These are phyloP conservation scores for Candida fluviatilis DNA, from an alignment of 805 yeast genomes.

Conservation along the genomic window DNA sequence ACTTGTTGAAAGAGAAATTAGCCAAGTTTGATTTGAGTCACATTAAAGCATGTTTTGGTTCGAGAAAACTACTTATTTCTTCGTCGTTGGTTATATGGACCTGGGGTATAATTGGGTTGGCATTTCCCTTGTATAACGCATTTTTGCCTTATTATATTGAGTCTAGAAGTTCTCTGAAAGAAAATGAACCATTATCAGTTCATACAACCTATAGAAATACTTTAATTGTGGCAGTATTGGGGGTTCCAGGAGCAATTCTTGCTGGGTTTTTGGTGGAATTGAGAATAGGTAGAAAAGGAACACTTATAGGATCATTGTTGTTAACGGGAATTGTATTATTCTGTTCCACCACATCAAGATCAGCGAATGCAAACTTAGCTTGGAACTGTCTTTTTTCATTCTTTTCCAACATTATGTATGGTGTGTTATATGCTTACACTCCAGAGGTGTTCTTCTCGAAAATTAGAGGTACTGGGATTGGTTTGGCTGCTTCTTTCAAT, in stretches of 20 bases:
- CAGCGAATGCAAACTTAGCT: conserved; percentile 40
- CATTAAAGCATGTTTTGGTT: conserved; percentile 44
- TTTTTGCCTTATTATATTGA: conserved; percentile 51
- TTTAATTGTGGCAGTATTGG: conserved; percentile 27
- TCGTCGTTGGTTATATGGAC: conserved; percentile 38
- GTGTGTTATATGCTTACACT: conserved; percentile 60
- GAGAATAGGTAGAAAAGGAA: conserved; percentile 53
- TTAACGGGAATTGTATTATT: conserved; percentile 55
- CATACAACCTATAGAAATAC: conserved; percentile 29
- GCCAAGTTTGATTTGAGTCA: conserved; percentile 30
- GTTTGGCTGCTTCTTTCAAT: conserved; percentile 52
- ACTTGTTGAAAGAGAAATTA: conserved; percentile 22
- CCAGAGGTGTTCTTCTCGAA: conserved; percentile 57
- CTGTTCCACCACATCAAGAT: conserved; percentile 59
- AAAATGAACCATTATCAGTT: conserved; percentile 24
- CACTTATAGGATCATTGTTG: conserved; percentile 48
- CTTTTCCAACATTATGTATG: conserved; percentile 53
- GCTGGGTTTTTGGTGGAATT: conserved; percentile 31
- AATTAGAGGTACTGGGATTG: conserved; percentile 54
- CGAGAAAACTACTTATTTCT: conserved; percentile 41
- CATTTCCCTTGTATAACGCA: conserved; percentile 55
- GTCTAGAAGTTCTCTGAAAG: conserved; percentile 26
- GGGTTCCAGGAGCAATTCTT: conserved; percentile 30
- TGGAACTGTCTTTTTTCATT: conserved; percentile 47
- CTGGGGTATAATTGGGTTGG: conserved; percentile 56